Evolutionary conservation across 768 basidiomycete species (phyloP).

Genomic region (Russula sp.): DNA sequence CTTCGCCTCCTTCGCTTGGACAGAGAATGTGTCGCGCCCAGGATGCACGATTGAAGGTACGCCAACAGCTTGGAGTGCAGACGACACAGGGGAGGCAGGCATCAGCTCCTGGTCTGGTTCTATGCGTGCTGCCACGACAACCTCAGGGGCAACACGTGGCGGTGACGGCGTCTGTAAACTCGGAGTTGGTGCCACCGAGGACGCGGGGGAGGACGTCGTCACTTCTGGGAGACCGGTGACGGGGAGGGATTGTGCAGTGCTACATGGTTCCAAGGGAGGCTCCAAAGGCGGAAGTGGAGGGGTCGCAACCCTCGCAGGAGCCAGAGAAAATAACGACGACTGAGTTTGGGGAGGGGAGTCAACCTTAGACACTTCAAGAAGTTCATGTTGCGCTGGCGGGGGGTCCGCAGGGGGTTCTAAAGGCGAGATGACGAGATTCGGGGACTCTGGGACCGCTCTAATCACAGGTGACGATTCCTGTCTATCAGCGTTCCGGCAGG

Average conservation of each 20-base stretch:
- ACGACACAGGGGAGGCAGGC: constrained; percentile 13
- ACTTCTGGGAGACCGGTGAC: constrained; percentile 1
- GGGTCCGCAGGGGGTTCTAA: neutral
- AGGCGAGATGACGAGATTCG: constrained; percentile 4
- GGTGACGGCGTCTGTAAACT: constrained; percentile 24
- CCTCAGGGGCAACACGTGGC: constrained; percentile 27
- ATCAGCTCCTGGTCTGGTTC: constrained; percentile 19
- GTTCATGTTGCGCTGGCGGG: neutral
- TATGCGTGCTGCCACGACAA: constrained; percentile 22
- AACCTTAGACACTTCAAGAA: neutral
- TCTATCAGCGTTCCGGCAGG: neutral
- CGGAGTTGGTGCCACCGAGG: constrained; percentile 15
- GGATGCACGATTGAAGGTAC: constrained; percentile 3
- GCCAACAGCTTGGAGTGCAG: constrained; percentile 5
- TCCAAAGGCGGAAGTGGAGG: neutral
- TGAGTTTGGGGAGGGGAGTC: constrained; percentile 1
- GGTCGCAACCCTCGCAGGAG: neutral
- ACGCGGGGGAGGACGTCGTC: constrained; percentile 15
- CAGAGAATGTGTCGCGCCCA: constrained; percentile 8
- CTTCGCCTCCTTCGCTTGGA: constrained; percentile 15
- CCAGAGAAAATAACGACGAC: neutral
- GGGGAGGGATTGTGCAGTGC: neutral
- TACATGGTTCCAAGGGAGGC: constrained; percentile 5
- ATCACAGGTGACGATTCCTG: neutral
- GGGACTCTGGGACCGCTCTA: neutral